A percentile compares a stretch with the other conserved stretches of the same genome.
Conservation (phyloP, 169 alveolate genomes). For the Plasmodium coatneyi region DNA sequence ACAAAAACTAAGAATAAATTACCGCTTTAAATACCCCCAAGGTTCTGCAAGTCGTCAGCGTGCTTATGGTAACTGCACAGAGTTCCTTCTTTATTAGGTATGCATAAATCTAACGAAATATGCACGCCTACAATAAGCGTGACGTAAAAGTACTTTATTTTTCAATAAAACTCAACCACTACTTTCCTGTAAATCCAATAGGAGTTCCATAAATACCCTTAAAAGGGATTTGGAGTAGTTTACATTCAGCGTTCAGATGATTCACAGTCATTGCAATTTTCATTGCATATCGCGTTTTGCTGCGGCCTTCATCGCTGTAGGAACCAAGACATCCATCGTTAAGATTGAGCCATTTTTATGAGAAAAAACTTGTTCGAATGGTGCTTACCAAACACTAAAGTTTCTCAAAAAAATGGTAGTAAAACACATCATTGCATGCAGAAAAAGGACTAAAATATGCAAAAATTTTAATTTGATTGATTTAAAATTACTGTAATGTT, state of each 20-base stretch:
- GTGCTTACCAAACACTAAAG: too few relatives aligned
- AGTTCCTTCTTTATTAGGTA: not conserved
- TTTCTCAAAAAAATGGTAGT: too few relatives aligned
- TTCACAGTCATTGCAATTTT: slow-evolving; percentile 6
- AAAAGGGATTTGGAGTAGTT: not conserved
- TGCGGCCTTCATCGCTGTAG: not conserved
- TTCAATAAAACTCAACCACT: not conserved
- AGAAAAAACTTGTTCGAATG: not conserved
- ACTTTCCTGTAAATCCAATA: not conserved
- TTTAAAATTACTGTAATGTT: too few relatives aligned
- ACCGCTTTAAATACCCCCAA: not conserved
- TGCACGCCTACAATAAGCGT: not conserved
- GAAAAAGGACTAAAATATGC: too few relatives aligned
- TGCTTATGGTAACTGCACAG: not conserved
- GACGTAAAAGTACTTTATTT: not conserved
- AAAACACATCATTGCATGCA: too few relatives aligned
- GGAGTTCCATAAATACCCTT: not conserved
- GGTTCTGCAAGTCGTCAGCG: not conserved
- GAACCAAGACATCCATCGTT: not conserved
- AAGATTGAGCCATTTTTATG: not conserved
- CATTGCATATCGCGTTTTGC: not conserved
- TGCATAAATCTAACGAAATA: not conserved
- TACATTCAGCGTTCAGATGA: not conserved
- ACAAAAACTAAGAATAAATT: not conserved
- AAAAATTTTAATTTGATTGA: too few relatives aligned